Evolutionary conservation across 2,329 filamentous ascomycete species (phyloP).

Genomic region (Aspergillus niger): DNA sequence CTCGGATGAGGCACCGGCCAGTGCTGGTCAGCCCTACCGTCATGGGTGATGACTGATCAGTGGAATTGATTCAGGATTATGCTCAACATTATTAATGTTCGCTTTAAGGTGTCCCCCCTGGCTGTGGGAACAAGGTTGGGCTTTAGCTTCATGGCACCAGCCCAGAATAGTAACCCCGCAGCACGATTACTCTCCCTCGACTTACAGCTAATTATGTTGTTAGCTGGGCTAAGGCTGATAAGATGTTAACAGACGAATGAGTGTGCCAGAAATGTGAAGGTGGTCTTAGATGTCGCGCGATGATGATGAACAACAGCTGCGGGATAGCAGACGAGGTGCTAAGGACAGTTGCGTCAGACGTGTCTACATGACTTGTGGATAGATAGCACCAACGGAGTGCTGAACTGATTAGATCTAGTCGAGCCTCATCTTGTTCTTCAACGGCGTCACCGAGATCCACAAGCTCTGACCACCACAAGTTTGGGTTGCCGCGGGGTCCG

Average conservation of each 20-base stretch:
- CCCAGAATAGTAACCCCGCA: conserved; percentile 10
- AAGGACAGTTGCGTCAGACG: not conserved
- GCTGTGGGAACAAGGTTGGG: conserved; percentile 1
- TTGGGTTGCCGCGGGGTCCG: conserved; percentile 5
- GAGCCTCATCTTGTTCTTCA: not conserved
- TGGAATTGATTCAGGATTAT: not conserved
- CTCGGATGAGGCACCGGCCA: not conserved
- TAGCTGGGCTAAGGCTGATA: not conserved
- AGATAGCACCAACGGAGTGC: not conserved
- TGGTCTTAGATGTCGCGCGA: not conserved
- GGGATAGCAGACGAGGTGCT: not conserved
- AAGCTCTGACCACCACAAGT: conserved; percentile 19
- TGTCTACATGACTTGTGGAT: not conserved
- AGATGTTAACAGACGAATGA: not conserved
- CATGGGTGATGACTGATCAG: not conserved
- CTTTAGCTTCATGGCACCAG: conserved; percentile 8
- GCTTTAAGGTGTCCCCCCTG: not conserved
- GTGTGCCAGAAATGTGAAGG: too few species aligned
- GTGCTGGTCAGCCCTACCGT: not conserved
- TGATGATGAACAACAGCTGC: not conserved
- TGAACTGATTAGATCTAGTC: not conserved
- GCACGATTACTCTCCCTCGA: not conserved
- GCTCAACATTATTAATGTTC: not conserved
- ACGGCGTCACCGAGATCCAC: conserved; percentile 12
- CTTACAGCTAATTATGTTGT: not conserved